Base-by-base conservation (phyloP, 1,139 yeast genomes). In the Yamadazyma trypodendri region DNA sequence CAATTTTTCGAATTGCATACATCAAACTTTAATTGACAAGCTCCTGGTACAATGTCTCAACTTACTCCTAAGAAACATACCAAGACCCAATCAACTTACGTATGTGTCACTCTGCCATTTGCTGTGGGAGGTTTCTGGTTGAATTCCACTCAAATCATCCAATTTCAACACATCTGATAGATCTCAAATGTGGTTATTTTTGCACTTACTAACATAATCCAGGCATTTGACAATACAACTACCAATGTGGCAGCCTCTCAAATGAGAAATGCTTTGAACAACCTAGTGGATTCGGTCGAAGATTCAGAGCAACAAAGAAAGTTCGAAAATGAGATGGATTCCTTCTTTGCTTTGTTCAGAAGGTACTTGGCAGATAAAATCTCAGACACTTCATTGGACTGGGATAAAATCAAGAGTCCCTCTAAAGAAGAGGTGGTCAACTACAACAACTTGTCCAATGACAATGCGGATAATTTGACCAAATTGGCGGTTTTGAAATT, bases 331-430 rank as follows among this genome's bases (percentile, higher is more conserved):
- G 96, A 92, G 67, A 84, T 92, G 96, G 98, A 92, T 66, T 81
- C 89, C 33, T 92, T 92, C 64, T 92, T 92, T 61, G 83, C 95
- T 24, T 75, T 92, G 43, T 92, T 89, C 72, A 84, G 97, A 72
- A 81, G 98, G 58, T 92, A 92, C 58, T 72, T 94, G 48, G 68
- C 85, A 31, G 96, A 89, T 61, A 88, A 89, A 65, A 95, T 97
- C 25, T 75, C 89, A 38, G 95, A 92, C 25, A 77, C 76, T 52
- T 76, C 90, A 32, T 71, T 90, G 54, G 94, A 87, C 48, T 92
- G 98, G 98, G 98, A 92, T 41, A 84, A 86, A 63, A 92, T 92
- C 65, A 83, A 86, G 64, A 89, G 97, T 6, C 98, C 98, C 34
- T 49, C 69, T 31, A 78, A 83, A 14, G 87, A 83, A 52, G 97